Evolutionary conservation across 2,329 filamentous ascomycete genomes (phyloP).

Genomic region (Cercospora nicotianae): DNA sequence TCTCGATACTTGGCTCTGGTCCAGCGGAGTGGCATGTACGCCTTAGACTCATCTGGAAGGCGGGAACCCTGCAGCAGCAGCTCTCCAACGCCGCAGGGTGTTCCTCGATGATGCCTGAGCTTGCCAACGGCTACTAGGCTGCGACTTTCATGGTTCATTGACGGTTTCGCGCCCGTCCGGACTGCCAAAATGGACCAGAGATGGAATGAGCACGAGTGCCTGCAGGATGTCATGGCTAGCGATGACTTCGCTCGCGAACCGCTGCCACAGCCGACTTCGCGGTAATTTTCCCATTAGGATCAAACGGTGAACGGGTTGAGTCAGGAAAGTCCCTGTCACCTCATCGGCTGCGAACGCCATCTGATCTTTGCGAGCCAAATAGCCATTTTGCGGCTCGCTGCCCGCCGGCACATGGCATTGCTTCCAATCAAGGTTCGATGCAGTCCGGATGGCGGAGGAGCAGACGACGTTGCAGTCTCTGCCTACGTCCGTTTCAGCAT

Average conservation of each 20-base stretch:
- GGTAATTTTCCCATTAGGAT: not conserved
- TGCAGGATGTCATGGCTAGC: not conserved
- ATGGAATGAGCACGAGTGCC: not conserved
- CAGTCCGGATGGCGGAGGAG: not conserved
- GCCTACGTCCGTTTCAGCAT: not conserved
- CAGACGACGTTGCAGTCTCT: constrained; percentile 1
- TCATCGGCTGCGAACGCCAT: not conserved
- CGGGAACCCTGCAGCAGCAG: not conserved
- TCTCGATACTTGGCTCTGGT: not conserved
- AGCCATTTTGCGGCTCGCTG: not conserved
- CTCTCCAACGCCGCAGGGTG: not conserved
- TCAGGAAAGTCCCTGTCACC: not conserved
- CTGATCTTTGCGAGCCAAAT: not conserved
- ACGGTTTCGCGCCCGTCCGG: not conserved
- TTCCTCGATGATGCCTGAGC: not conserved
- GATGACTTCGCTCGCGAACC: not conserved
- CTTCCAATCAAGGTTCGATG: not conserved
- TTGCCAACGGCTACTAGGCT: not conserved
- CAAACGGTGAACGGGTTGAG: constrained; percentile 8
- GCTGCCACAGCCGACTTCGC: not conserved
- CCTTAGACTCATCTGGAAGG: not conserved
- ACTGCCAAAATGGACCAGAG: not conserved
- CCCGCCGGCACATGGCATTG: not conserved
- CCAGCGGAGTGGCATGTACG: not conserved
- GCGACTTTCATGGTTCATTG: not conserved